Evolutionary conservation across 768 basidiomycete genomes (phyloP).

Genomic region (Russula sp.): DNA sequence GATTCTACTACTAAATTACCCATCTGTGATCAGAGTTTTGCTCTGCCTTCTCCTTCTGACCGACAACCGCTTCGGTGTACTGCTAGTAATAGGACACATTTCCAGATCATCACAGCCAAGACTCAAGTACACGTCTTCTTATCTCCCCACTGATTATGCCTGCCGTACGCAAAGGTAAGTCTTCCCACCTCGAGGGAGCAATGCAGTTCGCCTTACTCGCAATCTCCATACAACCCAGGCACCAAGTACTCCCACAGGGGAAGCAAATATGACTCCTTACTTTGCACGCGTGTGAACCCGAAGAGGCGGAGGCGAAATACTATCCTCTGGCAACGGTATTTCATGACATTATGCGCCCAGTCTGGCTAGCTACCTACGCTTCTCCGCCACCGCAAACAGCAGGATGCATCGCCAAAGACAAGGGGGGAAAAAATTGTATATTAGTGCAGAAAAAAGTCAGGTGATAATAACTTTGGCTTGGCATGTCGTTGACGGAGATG

Average conservation of each 20-base stretch:
- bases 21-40: background rate
- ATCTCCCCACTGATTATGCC: background rate
- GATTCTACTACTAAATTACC: background rate
- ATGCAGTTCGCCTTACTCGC: background rate
- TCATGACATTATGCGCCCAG: background rate
- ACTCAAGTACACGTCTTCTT: background rate
- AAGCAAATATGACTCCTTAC: background rate
- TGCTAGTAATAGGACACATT: background rate
- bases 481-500: background rate
- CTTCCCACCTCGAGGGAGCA: background rate
- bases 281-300: no score
- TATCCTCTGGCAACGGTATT: background rate
- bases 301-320: no score
- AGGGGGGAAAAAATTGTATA: background rate
- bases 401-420: no score
- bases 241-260: background rate
- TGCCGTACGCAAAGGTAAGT: background rate
- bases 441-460: background rate
- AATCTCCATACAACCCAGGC: background rate
- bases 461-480: background rate
- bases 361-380: background rate
- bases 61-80: background rate
- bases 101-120: background rate
- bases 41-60: no score
- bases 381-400: background rate